Conservation (phyloP, 768 basidiomycete genomes). For the Termitomyces sp. region DNA sequence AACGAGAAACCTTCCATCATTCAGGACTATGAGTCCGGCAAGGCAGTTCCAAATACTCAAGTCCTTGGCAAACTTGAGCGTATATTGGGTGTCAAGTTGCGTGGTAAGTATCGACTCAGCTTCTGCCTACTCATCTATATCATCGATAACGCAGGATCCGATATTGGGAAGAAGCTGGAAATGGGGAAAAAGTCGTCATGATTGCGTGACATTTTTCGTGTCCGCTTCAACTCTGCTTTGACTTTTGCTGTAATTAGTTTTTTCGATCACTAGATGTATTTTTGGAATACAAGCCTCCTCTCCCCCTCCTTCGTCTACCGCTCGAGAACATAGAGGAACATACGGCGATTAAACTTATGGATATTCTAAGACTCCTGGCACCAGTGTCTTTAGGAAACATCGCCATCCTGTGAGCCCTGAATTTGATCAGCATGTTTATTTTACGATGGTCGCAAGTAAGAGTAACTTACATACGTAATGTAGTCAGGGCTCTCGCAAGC, state of each 20-base stretch:
- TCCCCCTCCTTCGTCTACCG: neutral
- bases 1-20: slow-evolving; percentile 89
- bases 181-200: slow-evolving; percentile 65
- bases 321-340: neutral
- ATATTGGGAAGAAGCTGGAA: slow-evolving; percentile 86
- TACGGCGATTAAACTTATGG: neutral
- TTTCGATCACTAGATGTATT: slow-evolving; percentile 9
- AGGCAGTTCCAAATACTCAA: slow-evolving; percentile 81
- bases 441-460: neutral
- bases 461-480: slow-evolving; percentile 55
- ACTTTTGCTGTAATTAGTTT: slow-evolving; percentile 17
- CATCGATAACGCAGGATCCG: slow-evolving; percentile 40
- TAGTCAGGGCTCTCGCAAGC: slow-evolving; percentile 96
- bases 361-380: neutral
- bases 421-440: neutral
- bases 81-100: slow-evolving; percentile 77
- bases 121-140: neutral
- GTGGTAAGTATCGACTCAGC: slow-evolving; percentile 48
- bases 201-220: slow-evolving; percentile 22
- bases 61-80: slow-evolving; percentile 89
- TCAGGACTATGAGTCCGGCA: slow-evolving; percentile 86
- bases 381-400: slow-evolving; percentile 11
- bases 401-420: slow-evolving; percentile 22
- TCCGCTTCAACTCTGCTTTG: slow-evolving; percentile 23
- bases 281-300: neutral